Evolutionary conservation across 495 filamentous ascomycete species (phyloP), one percentile per base, ranked within the genome.

Genomic region (Trichocladium antarcticum): DNA sequence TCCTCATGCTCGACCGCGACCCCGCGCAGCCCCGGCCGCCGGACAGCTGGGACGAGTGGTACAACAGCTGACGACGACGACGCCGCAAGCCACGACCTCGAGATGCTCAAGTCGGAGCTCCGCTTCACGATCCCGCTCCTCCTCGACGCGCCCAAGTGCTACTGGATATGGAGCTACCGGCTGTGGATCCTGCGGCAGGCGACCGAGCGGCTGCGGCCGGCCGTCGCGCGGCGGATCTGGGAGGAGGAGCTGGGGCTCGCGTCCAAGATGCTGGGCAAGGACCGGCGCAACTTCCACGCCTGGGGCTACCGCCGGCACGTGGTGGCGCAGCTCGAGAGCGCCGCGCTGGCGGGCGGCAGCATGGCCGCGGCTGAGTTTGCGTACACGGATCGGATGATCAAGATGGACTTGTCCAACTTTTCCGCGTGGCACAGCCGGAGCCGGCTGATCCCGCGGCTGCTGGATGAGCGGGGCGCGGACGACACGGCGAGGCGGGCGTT

Each of bases 101-200:
- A 57, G 2, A 53, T 73, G 32, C 60, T 87, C 34, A 61, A 68
- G 19, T 62, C 68, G 22, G 92, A 98, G 57, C 73, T 97, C 21
- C 62, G 67, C 20, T 92, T 95, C 61, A 77, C 89, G 32, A 74
- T 96, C 32, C 87, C 87, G 2, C 74, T 99, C 11, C 79, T 97
- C 32, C 72, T 79, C 29, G 78, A 87, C 53, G 87, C 78, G 57
- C 93, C 92, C 20, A 99, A 99, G 69, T 97, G 92, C 72, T 99
- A 99, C 72, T 96, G 92, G 89, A 87, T 99, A 37, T 99, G 92
- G 92, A 94, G 93, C 63, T 86, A 96, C 67, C 82, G 92, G n/a
- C 66, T 81, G 11, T 97, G 93, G 92, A 69, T 89, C 1, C 70
- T 99, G 15, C 68, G 82, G 39, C 78, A 86, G 62, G 79, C 80